Conservation (phyloP, 176 grass and related monocot species). For the Miscanthus lutarioriparius region DNA sequence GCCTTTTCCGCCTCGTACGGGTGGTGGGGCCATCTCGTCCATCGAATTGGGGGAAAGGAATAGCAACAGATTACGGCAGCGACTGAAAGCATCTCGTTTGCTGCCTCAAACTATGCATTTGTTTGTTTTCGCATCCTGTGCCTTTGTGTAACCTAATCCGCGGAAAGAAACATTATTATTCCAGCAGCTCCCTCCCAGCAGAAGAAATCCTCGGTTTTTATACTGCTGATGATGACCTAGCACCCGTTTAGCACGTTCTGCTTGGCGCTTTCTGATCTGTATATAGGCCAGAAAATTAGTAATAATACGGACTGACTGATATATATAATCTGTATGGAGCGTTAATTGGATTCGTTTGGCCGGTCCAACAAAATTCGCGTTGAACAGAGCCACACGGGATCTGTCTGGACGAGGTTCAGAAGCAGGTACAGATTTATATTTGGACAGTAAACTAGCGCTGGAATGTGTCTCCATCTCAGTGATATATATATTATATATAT, state of each 20-base stretch:
- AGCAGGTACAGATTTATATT: background rate
- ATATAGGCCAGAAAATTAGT: too few species aligned
- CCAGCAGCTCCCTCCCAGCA: background rate
- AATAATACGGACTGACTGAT: background rate
- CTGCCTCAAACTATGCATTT: background rate
- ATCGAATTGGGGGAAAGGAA: background rate
- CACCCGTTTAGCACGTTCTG: conserved; percentile 20
- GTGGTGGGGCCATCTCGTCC: background rate
- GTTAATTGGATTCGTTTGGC: background rate
- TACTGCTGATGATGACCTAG: background rate
- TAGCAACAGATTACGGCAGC: background rate
- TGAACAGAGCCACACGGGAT: background rate
- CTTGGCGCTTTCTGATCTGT: background rate
- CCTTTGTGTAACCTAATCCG: conserved; percentile 8
- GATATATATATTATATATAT: background rate
- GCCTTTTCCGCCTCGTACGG: background rate
- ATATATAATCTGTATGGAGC: background rate
- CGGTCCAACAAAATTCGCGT: conserved; percentile 4
- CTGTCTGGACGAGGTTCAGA: background rate
- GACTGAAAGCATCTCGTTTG: conserved; percentile 25
- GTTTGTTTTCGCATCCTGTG: background rate
- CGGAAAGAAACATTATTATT: background rate
- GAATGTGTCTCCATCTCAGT: conserved; percentile 6
- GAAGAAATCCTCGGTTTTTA: background rate
- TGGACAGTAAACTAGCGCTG: background rate